These are phyloP conservation scores for Vitis hybrid DNA, from an alignment of 177 flowering plant genomes.

Conservation along the genomic window DNA sequence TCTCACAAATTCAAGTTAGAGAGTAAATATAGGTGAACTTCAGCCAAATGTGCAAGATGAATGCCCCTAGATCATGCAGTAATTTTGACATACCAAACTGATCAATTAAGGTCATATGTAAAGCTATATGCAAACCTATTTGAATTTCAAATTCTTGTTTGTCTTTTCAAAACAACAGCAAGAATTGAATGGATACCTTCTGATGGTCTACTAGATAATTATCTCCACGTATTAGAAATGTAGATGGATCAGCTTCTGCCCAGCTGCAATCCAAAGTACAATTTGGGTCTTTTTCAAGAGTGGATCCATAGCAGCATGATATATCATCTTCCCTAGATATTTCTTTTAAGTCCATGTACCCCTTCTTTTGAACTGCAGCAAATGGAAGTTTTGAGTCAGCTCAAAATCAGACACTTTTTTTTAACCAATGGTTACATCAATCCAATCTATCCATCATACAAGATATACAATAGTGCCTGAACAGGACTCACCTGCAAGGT, in stretches of 20 bases:
- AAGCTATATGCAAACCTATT: neutral
- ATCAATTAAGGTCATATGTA: no score
- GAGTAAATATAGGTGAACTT: no score
- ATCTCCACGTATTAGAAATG: slow-evolving; percentile 79
- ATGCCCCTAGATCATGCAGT: no score
- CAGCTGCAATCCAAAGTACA: slow-evolving; percentile 65
- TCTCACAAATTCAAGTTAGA: no score
- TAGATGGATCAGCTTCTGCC: slow-evolving; percentile 68
- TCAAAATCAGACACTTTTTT: neutral
- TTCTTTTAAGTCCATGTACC: slow-evolving; percentile 49
- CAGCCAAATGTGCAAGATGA: no score
- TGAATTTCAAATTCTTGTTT: neutral
- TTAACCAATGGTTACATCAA: neutral
- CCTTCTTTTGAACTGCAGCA: slow-evolving; percentile 50
- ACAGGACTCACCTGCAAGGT: slow-evolving; percentile 59
- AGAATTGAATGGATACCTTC: slow-evolving; percentile 48
- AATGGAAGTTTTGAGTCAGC: slow-evolving; percentile 1
- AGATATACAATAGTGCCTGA: no score
- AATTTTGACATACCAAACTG: no score
- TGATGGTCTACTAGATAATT: slow-evolving; percentile 62
- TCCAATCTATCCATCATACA: neutral
- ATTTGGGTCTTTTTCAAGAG: slow-evolving; percentile 51
- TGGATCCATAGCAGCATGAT: slow-evolving; percentile 41
- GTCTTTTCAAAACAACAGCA: neutral
- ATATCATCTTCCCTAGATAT: slow-evolving; percentile 25